These are phyloP conservation scores for Mycena floridula DNA, from an alignment of 768 basidiomycete species.

Conservation along the genomic window DNA sequence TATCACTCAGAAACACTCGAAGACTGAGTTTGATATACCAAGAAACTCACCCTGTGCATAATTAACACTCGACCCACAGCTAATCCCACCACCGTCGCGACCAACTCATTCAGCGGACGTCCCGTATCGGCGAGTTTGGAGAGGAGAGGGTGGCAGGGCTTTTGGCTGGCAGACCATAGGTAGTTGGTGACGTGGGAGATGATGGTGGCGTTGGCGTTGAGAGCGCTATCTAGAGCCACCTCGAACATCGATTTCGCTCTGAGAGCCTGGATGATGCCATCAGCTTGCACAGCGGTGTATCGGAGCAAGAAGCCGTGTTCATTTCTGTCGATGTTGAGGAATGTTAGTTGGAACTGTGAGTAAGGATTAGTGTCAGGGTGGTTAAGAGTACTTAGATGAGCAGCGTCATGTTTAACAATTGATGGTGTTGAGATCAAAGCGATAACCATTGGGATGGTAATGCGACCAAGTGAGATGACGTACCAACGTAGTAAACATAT, in stretches of 20 bases:
- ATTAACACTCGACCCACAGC: conserved; percentile 43
- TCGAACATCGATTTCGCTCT: conserved; percentile 21
- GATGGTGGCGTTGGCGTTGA: conserved; percentile 25
- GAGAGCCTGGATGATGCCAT: background rate
- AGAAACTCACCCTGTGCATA: conserved; percentile 32
- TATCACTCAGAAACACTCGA: background rate
- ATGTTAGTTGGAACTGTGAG: background rate
- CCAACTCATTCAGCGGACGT: conserved; percentile 32
- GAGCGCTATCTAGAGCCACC: conserved; percentile 31
- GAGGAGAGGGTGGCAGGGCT: conserved; percentile 18
- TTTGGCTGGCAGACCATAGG: background rate
- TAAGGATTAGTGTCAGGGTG: too few species aligned
- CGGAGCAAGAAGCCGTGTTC: conserved; percentile 62
- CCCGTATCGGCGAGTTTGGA: conserved; percentile 27
- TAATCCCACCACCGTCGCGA: conserved; percentile 39
- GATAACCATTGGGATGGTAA: too few species aligned
- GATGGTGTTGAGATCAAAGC: too few species aligned
- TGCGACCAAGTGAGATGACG: too few species aligned
- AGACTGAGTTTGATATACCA: background rate
- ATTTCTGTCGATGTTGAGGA: conserved; percentile 32
- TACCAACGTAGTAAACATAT: too few species aligned
- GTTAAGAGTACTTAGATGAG: too few species aligned
- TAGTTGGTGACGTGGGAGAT: conserved; percentile 23
- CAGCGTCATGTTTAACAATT: too few species aligned
- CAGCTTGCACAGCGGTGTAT: conserved; percentile 36